phyloP scores from a whole-genome alignment of 2,329 filamentous ascomycete species.

The Aureobasidium sp. region DNA sequence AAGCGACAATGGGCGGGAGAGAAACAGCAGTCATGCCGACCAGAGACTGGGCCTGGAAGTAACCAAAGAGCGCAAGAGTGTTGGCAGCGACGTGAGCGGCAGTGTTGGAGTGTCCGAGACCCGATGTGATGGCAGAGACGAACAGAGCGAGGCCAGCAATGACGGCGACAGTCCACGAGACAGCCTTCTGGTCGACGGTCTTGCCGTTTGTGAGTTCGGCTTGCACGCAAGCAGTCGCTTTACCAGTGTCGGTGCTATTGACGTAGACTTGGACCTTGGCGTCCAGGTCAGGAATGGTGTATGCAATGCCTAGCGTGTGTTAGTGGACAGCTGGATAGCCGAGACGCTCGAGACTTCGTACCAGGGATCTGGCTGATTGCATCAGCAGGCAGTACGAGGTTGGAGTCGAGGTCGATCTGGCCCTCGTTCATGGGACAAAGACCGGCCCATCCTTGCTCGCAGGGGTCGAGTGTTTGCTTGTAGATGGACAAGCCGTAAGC shows the following conservation, averaged over 20 bases:
- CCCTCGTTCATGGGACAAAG: constrained; percentile 88
- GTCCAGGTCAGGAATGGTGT: constrained; percentile 83
- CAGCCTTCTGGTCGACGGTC: constrained; percentile 78
- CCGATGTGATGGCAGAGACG: constrained; percentile 80
- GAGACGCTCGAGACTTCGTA: constrained; percentile 24
- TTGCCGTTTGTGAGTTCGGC: constrained; percentile 83
- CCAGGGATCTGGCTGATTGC: constrained; percentile 61
- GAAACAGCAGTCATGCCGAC: constrained; percentile 73
- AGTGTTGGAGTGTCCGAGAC: constrained; percentile 84
- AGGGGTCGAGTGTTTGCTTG: constrained; percentile 63
- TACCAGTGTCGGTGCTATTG: constrained; percentile 55
- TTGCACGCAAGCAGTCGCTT: constrained; percentile 75
- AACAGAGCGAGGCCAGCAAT: constrained; percentile 77
- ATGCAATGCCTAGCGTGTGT: constrained; percentile 54
- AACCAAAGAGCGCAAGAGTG: constrained; percentile 84
- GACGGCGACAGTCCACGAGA: constrained; percentile 82
- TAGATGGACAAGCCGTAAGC: constrained; percentile 76
- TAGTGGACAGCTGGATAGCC: neutral
- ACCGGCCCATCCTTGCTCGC: constrained; percentile 53
- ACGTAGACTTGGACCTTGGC: constrained; percentile 75
- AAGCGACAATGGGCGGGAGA: constrained; percentile 76
- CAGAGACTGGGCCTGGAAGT: constrained; percentile 91
- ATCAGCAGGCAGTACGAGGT: constrained; percentile 48
- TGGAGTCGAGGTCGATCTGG: constrained; percentile 67
- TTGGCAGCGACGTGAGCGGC: constrained; percentile 91